phyloP scores from a whole-genome alignment of 164 flowering plant species.

The Nymphaea thermarum region DNA sequence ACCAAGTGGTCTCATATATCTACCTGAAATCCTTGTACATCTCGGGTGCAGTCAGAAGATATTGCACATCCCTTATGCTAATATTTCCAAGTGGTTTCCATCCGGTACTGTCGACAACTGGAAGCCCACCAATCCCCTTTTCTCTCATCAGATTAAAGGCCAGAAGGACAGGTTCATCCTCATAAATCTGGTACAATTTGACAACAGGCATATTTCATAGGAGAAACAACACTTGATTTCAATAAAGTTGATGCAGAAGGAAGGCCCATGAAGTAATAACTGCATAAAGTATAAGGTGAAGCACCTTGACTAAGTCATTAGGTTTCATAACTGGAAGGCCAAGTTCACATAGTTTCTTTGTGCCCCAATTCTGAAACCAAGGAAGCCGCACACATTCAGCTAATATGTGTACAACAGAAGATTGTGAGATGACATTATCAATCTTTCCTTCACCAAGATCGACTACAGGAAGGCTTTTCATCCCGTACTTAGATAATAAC shows the following conservation, averaged over 20 bases:
- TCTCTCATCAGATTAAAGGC: conserved; percentile 84
- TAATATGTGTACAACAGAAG: conserved; percentile 91
- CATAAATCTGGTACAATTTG: conserved; percentile 45
- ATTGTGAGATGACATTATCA: conserved; percentile 76
- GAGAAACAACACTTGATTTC: too few species aligned
- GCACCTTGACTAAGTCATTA: conserved; percentile 47
- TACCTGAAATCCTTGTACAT: conserved; percentile 86
- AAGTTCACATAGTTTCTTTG: conserved; percentile 57
- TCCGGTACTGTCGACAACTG: conserved; percentile 58
- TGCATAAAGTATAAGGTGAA: neutral
- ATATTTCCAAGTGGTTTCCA: conserved; percentile 70
- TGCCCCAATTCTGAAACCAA: conserved; percentile 96
- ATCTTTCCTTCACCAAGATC: conserved; percentile 66
- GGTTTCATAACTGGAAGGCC: conserved; percentile 75
- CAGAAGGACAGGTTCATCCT: conserved; percentile 85
- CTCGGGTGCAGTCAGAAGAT: conserved; percentile 79
- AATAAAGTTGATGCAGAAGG: too few species aligned
- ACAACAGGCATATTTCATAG: neutral
- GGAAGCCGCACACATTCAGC: conserved; percentile 90
- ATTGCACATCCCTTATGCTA: conserved; percentile 82
- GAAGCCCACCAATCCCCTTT: conserved; percentile 75
- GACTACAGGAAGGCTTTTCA: conserved; percentile 96
- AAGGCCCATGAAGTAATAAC: too few species aligned
- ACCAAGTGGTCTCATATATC: too few species aligned
- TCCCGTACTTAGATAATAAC: conserved; percentile 88